Evolutionary conservation across 2,329 filamentous ascomycete genomes (phyloP), one percentile per base, ranked within the genome.

Genomic region (Teratosphaeria pseudoeucalypti): DNA sequence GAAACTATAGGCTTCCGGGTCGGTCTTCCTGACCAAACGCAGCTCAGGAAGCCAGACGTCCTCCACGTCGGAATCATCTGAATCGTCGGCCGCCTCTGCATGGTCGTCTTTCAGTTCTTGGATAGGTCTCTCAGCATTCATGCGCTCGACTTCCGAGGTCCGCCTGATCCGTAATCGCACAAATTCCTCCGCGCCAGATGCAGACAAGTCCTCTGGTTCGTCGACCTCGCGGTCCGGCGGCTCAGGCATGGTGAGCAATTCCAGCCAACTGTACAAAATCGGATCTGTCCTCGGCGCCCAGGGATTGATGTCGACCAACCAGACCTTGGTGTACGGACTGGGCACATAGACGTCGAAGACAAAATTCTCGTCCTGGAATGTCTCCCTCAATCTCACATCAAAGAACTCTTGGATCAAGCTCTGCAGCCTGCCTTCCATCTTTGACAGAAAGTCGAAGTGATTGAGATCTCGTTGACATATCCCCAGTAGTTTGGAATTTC

Each of bases 291-390:
- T 81, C 52, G 85, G 83, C 0, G 92, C 92, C 90, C 92, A 99
- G 0, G 94, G 90, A 69, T 97, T 97, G 69, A 99, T 88, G 71
- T 99, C 94, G 55, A 99, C 87, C 11, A 99, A 78, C 77, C 91
- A 88, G 2, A 95, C 89, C 55, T 84, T 81, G 55, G 89, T 84
- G 58, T 95, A 82, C 1, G 87, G 74, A 68, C 82, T 78, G 68
- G 92, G 92, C 1, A 99, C 82, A 70, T 99, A 97, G 52, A 96
- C 87, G 71, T 99, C 94, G 68, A 99, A 96, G 0, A 85, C 83
- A 67, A 96, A 97, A 72, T 84, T 87, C 2, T 83, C 80, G 63
- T 97, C 92, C 0, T 89, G 88, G 68, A 97, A 97, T 0, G 85
- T 88, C 65, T 87, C 80, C 61, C 87, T 82, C 61, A 96, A 73